Base-by-base conservation (phyloP, 2,329 filamentous ascomycete genomes). In the Aspergillus sp. region DNA sequence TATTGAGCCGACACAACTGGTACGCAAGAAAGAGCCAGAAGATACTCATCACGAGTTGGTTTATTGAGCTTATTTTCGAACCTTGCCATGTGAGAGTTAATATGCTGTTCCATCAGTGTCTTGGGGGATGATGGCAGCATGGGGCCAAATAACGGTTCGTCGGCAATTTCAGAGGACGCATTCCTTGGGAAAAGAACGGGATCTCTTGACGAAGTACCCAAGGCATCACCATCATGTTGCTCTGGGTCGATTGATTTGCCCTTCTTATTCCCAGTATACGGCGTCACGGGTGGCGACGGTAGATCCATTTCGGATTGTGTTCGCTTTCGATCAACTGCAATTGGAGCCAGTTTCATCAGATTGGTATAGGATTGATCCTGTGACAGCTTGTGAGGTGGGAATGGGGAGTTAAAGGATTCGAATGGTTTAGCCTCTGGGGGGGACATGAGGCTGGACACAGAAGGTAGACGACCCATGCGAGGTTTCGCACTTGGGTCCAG, bases 401-500 rank as follows among this genome's bases (percentile, higher is more conserved):
- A 65, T 17, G 65, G 55, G 43, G 67, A 62, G 55, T 71, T 66
- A 64, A 78, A 78, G 48, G 70, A 82, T 55, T 82, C 82, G 3
- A 82, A 74, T 18, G 81, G 80, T 48, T 77, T 84, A n/a, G 70
- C 60, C 66, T 78, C 76, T 56, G 76, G 76, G 41, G 76, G 76
- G 61, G 76, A 79, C 74, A 79, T 77, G 49, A 79, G 71, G 66
- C 71, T 78, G 50, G 76, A 74, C 42, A 78, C 71, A 49, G 74
- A 71, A 30, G 75, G 75, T 62, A 78, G 65, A 58, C 69, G 73
- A 68, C 72, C 74, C 76, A 78, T 79, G 52, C 60, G 72, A 65
- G 60, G 58, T 53, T 65, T 64, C 53, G 67, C 59, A 56, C 54
- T 60, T 59, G 65, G 58, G 34, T 60, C 64, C 55, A 61, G 51